These are phyloP conservation scores for Fraxinus dipetala DNA, from an alignment of 305 asterid genomes.

Conservation along the genomic window DNA sequence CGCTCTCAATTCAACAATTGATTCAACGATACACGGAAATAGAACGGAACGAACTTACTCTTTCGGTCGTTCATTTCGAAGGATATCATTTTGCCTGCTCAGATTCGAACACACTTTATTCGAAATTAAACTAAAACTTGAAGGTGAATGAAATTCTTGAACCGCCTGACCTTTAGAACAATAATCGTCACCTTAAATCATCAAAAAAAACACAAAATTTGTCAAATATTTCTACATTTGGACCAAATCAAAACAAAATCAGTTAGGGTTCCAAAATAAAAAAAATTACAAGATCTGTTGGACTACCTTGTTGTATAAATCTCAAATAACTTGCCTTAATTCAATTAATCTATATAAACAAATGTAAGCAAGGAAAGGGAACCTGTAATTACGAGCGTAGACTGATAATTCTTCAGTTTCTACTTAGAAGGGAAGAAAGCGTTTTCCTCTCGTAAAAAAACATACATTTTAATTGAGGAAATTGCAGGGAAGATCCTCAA, in stretches of 20 bases:
- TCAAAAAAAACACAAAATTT: not conserved
- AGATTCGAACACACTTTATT: slow-evolving; percentile 23
- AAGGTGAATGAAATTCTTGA: slow-evolving; percentile 23
- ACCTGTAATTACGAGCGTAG: slow-evolving; percentile 2
- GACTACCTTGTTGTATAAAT: slow-evolving; percentile 25
- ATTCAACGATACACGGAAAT: not conserved
- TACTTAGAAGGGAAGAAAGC: slow-evolving; percentile 37
- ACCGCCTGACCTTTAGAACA: slow-evolving; percentile 19
- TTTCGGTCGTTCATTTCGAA: slow-evolving; percentile 83
- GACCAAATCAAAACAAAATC: not conserved
- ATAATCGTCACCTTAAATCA: slow-evolving; percentile 3
- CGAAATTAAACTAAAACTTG: slow-evolving; percentile 14
- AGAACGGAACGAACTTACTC: slow-evolving; percentile 38
- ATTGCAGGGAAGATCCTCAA: not conserved
- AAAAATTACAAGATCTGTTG: slow-evolving; percentile 21
- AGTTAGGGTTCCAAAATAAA: slow-evolving; percentile 3
- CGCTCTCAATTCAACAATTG: not conserved
- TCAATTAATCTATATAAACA: not conserved
- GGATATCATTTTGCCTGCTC: slow-evolving; percentile 51
- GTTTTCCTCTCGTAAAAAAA: not conserved
- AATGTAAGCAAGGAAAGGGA: not conserved
- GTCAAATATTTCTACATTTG: not conserved
- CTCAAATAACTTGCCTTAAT: not conserved
- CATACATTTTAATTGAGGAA: not conserved
- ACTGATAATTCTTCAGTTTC: slow-evolving; percentile 4